Evolutionary conservation across 2,329 filamentous ascomycete species (phyloP).

Genomic region (Fusarium sp.): DNA sequence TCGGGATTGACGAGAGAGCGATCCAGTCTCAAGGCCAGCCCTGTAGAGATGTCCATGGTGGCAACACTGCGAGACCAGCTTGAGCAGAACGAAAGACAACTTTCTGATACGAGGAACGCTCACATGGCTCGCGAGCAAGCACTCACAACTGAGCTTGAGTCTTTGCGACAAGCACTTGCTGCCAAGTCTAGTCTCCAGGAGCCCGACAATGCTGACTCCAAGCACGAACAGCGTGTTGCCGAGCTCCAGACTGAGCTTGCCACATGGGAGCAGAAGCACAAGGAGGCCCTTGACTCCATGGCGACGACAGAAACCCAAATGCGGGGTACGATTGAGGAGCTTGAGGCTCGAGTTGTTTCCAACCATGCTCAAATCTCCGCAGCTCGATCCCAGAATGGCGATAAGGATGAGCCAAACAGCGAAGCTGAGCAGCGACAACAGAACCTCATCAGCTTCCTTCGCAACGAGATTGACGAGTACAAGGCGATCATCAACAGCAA

Average conservation of each 20-base stretch:
- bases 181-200: conserved; percentile 39
- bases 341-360: conserved; percentile 69
- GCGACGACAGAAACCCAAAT: conserved; percentile 78
- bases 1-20: conserved; percentile 92
- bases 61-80: conserved; percentile 88
- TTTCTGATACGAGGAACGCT: conserved; percentile 75
- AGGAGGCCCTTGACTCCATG: conserved; percentile 74
- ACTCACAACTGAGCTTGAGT: conserved; percentile 75
- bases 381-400: conserved; percentile 52
- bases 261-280: conserved; percentile 80
- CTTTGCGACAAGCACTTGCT: conserved; percentile 66
- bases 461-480: conserved; percentile 82
- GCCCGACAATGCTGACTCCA: conserved; percentile 46
- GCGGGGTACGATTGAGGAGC: conserved; percentile 73
- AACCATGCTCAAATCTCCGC: conserved; percentile 62
- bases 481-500: conserved; percentile 77
- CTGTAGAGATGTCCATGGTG: conserved; percentile 91
- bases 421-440: conserved; percentile 66
- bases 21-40: conserved; percentile 83
- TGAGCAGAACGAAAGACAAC: conserved; percentile 83
- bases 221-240: conserved; percentile 67
- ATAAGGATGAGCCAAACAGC: conserved; percentile 52
- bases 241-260: conserved; percentile 76
- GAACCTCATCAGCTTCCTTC: conserved; percentile 68
- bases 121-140: conserved; percentile 80